These are phyloP conservation scores for Trichosporon coremiiforme DNA, from an alignment of 1,284 basidiomycete genomes.

Conservation along the genomic window DNA sequence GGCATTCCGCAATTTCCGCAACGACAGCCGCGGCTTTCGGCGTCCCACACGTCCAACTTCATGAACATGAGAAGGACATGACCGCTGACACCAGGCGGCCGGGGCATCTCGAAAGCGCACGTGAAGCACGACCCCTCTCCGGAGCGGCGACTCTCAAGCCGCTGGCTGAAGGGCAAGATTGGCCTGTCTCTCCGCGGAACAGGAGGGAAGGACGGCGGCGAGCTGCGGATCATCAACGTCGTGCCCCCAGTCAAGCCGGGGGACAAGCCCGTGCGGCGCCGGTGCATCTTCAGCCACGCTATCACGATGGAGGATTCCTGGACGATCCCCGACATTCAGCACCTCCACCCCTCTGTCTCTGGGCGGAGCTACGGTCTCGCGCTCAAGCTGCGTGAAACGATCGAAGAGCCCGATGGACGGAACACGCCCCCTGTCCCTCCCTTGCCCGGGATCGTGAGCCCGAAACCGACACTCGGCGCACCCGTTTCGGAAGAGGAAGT, in stretches of 20 bases:
- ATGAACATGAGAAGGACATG: no score
- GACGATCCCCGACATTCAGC: constrained; percentile 30
- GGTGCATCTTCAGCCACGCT: constrained; percentile 17
- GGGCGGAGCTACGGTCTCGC: constrained; percentile 22
- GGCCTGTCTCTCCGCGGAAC: constrained; percentile 21
- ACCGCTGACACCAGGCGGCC: background rate
- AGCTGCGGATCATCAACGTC: constrained; percentile 22
- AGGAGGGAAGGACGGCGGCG: constrained; percentile 30
- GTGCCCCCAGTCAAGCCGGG: background rate
- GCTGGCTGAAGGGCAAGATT: constrained; percentile 22
- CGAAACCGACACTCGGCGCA: background rate
- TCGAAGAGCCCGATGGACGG: background rate
- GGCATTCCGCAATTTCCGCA: background rate
- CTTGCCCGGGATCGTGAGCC: constrained; percentile 3
- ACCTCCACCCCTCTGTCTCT: constrained; percentile 28
- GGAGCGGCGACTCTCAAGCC: constrained; percentile 20
- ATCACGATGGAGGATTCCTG: constrained; percentile 19
- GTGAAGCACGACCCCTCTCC: constrained; percentile 20
- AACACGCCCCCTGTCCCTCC: constrained; percentile 3
- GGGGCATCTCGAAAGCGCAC: background rate
- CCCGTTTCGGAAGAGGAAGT: background rate
- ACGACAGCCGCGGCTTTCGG: background rate
- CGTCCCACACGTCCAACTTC: background rate
- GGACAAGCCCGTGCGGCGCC: constrained; percentile 15
- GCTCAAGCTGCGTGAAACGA: constrained; percentile 17